phyloP scores from a whole-genome alignment of 345 rosid genomes.

The Leavenworthia alabamica region DNA sequence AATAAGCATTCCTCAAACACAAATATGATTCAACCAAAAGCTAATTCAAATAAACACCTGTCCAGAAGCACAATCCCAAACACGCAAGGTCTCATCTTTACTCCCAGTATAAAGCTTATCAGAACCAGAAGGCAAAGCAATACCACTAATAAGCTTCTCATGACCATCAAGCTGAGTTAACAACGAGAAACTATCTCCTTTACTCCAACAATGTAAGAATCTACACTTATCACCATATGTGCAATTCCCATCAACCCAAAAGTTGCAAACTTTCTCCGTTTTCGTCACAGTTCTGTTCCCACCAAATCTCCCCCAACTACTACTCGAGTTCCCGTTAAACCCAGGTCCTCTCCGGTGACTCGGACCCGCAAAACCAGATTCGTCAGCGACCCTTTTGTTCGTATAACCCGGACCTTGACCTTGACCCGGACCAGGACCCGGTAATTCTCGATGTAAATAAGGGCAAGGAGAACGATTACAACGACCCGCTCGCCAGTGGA shows the following conservation, averaged over 20 bases:
- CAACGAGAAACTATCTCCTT: conserved; percentile 66
- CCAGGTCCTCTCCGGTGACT: conserved; percentile 51
- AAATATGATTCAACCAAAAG: not conserved
- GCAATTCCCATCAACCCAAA: conserved; percentile 87
- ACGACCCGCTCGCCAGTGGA: conserved; percentile 81
- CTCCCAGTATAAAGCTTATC: conserved; percentile 90
- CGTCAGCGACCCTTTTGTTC: conserved; percentile 64
- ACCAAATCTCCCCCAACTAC: conserved; percentile 55
- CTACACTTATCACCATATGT: conserved; percentile 67
- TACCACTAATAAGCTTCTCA: conserved; percentile 74
- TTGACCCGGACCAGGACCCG: conserved; percentile 35
- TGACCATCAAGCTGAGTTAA: conserved; percentile 89
- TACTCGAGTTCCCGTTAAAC: conserved; percentile 31
- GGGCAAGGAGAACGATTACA: conserved; percentile 68
- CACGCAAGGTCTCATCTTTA: conserved; percentile 73
- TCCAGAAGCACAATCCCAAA: conserved; percentile 95
- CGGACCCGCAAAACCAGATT: conserved; percentile 55
- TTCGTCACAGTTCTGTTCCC: conserved; percentile 45
- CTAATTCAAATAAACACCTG: conserved; percentile 44
- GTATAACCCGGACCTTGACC: conserved; percentile 28
- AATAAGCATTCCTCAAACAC: not conserved
- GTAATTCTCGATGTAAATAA: conserved; percentile 65
- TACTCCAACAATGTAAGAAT: conserved; percentile 85
- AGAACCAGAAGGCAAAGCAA: conserved; percentile 74
- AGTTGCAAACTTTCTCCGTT: conserved; percentile 69